A percentile compares a stretch with the other conserved stretches of the same genome.
Evolutionary conservation across 2,329 filamentous ascomycete species (phyloP).

Genomic region (Neurospora sp.): DNA sequence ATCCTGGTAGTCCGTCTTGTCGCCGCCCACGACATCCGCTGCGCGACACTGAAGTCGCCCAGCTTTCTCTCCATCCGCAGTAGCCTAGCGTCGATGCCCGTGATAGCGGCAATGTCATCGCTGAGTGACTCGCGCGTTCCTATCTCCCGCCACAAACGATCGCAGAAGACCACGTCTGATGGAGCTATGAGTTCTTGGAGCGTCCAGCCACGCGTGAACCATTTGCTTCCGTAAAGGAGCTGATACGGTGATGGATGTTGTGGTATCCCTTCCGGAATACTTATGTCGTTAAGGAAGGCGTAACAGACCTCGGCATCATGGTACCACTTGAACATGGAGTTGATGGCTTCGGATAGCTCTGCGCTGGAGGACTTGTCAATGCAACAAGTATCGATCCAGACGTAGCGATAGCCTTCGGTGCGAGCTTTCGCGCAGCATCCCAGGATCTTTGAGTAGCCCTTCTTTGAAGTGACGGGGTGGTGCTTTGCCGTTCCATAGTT

Average conservation of each 20-base stretch:
- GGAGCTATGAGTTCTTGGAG: constrained; percentile 7
- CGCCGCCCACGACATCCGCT: constrained; percentile 9
- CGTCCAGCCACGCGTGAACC: constrained; percentile 9
- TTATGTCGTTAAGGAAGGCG: constrained; percentile 5
- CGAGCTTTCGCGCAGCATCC: constrained; percentile 2
- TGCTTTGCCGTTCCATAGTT: neutral
- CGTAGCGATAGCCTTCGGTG: constrained; percentile 3
- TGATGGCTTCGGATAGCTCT: constrained; percentile 11
- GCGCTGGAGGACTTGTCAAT: constrained; percentile 12
- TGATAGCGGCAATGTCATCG: constrained; percentile 2
- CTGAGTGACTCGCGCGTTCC: constrained; percentile 13
- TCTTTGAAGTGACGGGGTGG: neutral
- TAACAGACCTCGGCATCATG: constrained; percentile 4
- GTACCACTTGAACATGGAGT: constrained; percentile 14
- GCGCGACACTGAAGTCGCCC: neutral
- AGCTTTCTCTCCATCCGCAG: neutral
- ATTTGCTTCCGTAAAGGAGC: neutral
- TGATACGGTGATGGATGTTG: neutral
- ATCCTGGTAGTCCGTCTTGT: neutral
- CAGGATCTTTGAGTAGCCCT: constrained; percentile 3
- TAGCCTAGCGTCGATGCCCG: constrained; percentile 8
- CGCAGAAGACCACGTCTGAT: neutral
- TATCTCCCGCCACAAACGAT: constrained; percentile 15
- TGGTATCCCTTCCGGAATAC: neutral
- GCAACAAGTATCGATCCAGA: constrained; percentile 11